Evolutionary conservation across 352 stramenopile genomes (phyloP), one percentile per base, ranked within the genome.

Genomic region (Pythium biforme): DNA sequence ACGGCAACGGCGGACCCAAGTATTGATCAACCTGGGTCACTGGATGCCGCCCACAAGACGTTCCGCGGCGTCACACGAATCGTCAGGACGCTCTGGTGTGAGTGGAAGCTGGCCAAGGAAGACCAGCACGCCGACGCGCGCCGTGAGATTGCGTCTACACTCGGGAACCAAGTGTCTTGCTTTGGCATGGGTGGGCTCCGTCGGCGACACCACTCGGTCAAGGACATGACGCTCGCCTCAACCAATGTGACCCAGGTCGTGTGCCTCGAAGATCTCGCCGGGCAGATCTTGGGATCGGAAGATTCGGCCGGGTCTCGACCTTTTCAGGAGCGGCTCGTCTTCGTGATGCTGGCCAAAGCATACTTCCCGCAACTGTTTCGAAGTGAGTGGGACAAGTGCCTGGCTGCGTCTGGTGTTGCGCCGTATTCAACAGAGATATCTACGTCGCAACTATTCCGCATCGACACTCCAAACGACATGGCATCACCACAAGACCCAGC

Each of bases 31-130:
- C 15, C 37, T 19, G 17, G 14, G 15, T 4, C 2, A 20, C 17
- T 43, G 11, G 37, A 43, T n/a, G 6, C 37, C 17, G 22, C 37
- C 14, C 34, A 55, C 25, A 43, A 40, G n/a, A 5, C 9, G 2
- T 72, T 64, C 33, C 65, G 65, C 11, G 23, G 49, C 12, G 3
- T 61, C 73, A 23, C 54, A 66, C 31, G 57, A 22, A 25, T 58
- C 0, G 64, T 68, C 0, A 76, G 86, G 20, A 67, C 57, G 22
- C n/a, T 79, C 2, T 89, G 79, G 79, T 66, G 68, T 25, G 65
- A 83, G 31, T 86, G 75, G 75, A 81, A 73, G n/a, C 66, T 72
- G 3, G 62, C 51, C 1, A 72, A 72, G 53, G 33, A 69, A 17
- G 58, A 68, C 4, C 39, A 69, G 3, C 61, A 68, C 17, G 25